A percentile compares a stretch with the other conserved stretches of the same genome.
Conservation (phyloP, 768 basidiomycete genomes). For the Suillus decipiens region DNA sequence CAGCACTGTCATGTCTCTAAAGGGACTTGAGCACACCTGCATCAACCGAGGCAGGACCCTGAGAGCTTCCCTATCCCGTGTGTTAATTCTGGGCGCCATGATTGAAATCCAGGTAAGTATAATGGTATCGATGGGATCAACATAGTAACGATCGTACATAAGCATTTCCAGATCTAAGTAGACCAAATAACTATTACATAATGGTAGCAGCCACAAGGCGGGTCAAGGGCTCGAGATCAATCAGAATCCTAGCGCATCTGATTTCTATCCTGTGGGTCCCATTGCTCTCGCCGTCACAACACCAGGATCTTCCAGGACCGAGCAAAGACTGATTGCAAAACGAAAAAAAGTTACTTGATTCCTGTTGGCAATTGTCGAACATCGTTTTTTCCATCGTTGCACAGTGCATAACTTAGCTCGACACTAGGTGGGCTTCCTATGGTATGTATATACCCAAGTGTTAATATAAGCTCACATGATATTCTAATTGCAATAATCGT, state of each 20-base stretch:
- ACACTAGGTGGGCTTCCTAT: too few relatives aligned
- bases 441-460: too few relatives aligned
- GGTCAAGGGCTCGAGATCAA: too few relatives aligned
- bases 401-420: background rate
- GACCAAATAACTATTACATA: constrained; percentile 2
- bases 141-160: constrained; percentile 2
- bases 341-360: background rate
- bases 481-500: background rate
- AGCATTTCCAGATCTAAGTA: constrained; percentile 27
- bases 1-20: background rate
- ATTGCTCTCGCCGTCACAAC: background rate
- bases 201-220: too few relatives aligned
- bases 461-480: background rate
- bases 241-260: background rate
- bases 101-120: background rate
- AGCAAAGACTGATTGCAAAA: background rate
- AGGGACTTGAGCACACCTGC: background rate
- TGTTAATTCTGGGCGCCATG: constrained; percentile 6
- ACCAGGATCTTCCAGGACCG: background rate
- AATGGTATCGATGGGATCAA: constrained; percentile 17
- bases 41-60: constrained; percentile 3
- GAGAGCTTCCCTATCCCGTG: constrained; percentile 6
- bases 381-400: background rate
- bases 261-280: too few relatives aligned
- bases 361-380: background rate